Conservation (phyloP, 192 early-diverging fungal species). For the Coemansia sp. region DNA sequence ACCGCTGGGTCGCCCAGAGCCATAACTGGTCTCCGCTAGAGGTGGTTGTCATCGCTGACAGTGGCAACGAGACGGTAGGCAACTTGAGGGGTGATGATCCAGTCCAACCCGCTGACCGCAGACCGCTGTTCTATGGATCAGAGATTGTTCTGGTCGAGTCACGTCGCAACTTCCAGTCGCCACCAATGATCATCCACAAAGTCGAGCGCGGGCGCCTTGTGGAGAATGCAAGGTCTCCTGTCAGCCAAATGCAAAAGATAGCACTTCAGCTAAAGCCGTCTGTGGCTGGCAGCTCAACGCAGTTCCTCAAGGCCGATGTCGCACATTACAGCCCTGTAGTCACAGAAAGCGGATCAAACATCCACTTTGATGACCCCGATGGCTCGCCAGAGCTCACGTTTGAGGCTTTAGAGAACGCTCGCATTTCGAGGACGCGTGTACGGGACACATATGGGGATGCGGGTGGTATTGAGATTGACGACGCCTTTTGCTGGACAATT, state of each 20-base stretch:
- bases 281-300: conserved; percentile 24
- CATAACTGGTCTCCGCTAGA: conserved; percentile 57
- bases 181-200: conserved; percentile 74
- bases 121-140: conserved; percentile 65
- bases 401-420: conserved; percentile 30
- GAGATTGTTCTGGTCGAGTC: conserved; percentile 72
- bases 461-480: conserved; percentile 61
- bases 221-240: conserved; percentile 64
- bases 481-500: conserved; percentile 85
- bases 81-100: background rate
- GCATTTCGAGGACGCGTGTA: conserved; percentile 18
- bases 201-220: conserved; percentile 76
- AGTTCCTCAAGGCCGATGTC: conserved; percentile 42
- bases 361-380: conserved; percentile 46
- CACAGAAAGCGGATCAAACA: conserved; percentile 8
- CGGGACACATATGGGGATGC: conserved; percentile 11
- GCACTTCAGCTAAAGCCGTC: conserved; percentile 59
- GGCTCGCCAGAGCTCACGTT: conserved; percentile 54
- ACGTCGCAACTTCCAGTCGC: conserved; percentile 64
- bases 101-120: background rate
- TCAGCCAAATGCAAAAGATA: conserved; percentile 87
- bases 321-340: conserved; percentile 35
- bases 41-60: conserved; percentile 30
- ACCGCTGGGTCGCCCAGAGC: conserved; percentile 55
- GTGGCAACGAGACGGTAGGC: background rate